Percentiles rank a stretch among this genome's conserved stretches.
Evolutionary conservation across 768 basidiomycete genomes (phyloP).

Genomic region (Pleurotus giganteus): DNA sequence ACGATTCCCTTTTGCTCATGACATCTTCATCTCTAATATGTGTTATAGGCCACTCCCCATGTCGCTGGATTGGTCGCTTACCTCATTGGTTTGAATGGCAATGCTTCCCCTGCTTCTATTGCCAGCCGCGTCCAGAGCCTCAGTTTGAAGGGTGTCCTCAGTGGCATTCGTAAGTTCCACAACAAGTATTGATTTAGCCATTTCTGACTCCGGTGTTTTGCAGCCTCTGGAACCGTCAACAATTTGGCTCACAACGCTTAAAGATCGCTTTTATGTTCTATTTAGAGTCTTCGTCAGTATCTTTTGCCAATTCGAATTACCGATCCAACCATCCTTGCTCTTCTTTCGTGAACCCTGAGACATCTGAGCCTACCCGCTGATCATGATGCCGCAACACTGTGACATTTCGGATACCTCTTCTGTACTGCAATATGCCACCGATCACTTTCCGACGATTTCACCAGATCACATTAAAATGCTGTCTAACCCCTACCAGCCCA

Average conservation of each 20-base stretch:
- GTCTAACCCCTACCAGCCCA: too few relatives aligned
- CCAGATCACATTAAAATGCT: too few relatives aligned
- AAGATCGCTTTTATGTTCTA: slow-evolving; percentile 10
- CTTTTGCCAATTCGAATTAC: too few relatives aligned
- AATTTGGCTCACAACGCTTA: slow-evolving; percentile 22
- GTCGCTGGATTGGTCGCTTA: slow-evolving; percentile 39
- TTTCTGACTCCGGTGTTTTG: background rate
- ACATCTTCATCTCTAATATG: background rate
- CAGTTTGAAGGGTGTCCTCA: slow-evolving; percentile 25
- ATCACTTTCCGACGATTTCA: too few relatives aligned
- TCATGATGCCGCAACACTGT: too few relatives aligned
- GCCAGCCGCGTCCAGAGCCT: slow-evolving; percentile 23
- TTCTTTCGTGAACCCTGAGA: too few relatives aligned
- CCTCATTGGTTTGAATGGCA: slow-evolving; percentile 28
- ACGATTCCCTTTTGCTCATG: background rate
- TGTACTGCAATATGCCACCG: too few relatives aligned
- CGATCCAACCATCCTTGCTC: too few relatives aligned
- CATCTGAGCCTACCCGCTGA: too few relatives aligned
- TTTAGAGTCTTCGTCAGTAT: too few relatives aligned
- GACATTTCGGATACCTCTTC: too few relatives aligned
- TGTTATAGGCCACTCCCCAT: slow-evolving; percentile 37
- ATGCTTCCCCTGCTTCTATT: slow-evolving; percentile 29
- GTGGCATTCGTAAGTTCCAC: slow-evolving; percentile 25
- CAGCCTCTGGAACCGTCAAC: slow-evolving; percentile 26
- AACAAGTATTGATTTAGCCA: background rate